Conservation (phyloP, 2,329 filamentous ascomycete species). For the Colletotrichum aenigma region DNA sequence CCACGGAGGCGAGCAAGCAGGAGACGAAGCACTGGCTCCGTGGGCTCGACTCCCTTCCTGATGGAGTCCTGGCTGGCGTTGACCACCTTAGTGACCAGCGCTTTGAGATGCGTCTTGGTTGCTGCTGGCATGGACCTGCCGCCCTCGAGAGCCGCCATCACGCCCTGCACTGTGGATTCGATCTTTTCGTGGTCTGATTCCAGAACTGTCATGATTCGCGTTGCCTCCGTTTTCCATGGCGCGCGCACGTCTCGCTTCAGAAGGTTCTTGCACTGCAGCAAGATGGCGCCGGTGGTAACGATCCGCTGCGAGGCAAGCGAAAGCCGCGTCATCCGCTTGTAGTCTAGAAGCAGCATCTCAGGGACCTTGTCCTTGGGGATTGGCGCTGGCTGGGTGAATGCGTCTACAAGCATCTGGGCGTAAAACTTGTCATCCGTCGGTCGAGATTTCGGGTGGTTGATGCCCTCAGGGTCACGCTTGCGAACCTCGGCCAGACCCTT, state of each 20-base stretch:
- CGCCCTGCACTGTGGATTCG: constrained; percentile 61
- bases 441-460: constrained; percentile 65
- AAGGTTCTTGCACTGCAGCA: constrained; percentile 82
- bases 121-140: constrained; percentile 69
- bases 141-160: constrained; percentile 66
- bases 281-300: constrained; percentile 74
- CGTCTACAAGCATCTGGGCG: constrained; percentile 74
- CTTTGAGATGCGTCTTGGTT: constrained; percentile 63
- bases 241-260: constrained; percentile 80
- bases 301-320: constrained; percentile 56
- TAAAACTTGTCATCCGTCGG: constrained; percentile 75
- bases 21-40: constrained; percentile 66
- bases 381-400: constrained; percentile 71
- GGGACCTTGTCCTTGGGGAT: constrained; percentile 62
- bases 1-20: constrained; percentile 70
- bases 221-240: constrained; percentile 77
- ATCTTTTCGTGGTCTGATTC: constrained; percentile 57
- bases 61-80: constrained; percentile 53
- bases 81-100: constrained; percentile 61
- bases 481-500: constrained; percentile 70
- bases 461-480: constrained; percentile 71
- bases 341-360: constrained; percentile 76
- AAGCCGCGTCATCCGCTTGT: constrained; percentile 58
- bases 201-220: constrained; percentile 72
- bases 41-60: constrained; percentile 43